phyloP scores from a whole-genome alignment of 2,329 filamentous ascomycete genomes.

The Colletotrichum australisinense region DNA sequence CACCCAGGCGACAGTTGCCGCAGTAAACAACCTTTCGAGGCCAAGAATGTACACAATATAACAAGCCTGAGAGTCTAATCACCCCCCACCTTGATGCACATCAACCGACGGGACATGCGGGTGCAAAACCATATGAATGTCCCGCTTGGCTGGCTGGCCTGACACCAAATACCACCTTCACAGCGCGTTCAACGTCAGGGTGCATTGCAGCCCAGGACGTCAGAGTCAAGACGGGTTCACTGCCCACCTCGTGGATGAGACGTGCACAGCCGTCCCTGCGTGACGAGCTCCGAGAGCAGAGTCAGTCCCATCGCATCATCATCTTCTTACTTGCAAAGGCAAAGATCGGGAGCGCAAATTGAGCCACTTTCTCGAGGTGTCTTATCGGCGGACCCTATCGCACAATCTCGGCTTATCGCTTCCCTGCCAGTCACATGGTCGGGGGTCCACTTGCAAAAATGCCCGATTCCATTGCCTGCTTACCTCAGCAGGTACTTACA shows the following conservation, averaged over 20 bases:
- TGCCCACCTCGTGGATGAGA: slow-evolving; percentile 12
- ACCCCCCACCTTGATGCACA: not conserved
- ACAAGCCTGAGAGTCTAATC: not conserved
- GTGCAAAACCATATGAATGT: not conserved
- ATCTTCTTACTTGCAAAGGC: not conserved
- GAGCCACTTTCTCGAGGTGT: not conserved
- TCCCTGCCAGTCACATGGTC: not conserved
- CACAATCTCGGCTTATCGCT: not conserved
- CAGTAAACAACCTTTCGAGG: not conserved
- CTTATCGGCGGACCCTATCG: slow-evolving; percentile 18
- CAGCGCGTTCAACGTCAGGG: not conserved
- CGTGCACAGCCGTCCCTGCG: slow-evolving; percentile 31
- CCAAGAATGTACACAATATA: not conserved
- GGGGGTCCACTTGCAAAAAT: not conserved
- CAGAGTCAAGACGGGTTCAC: not conserved
- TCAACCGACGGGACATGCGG: not conserved
- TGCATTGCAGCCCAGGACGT: not conserved
- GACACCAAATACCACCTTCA: not conserved
- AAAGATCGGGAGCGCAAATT: not conserved
- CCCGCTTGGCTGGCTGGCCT: not conserved
- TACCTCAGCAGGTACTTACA: not conserved
- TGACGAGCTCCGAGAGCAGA: slow-evolving; percentile 29
- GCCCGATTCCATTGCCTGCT: not conserved
- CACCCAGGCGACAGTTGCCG: not conserved
- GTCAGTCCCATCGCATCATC: not conserved